A percentile compares a stretch with the other conserved stretches of the same genome.
Evolutionary conservation across 2,329 filamentous ascomycete genomes (phyloP).

Genomic region (Cephalotrichum gorgonifer): DNA sequence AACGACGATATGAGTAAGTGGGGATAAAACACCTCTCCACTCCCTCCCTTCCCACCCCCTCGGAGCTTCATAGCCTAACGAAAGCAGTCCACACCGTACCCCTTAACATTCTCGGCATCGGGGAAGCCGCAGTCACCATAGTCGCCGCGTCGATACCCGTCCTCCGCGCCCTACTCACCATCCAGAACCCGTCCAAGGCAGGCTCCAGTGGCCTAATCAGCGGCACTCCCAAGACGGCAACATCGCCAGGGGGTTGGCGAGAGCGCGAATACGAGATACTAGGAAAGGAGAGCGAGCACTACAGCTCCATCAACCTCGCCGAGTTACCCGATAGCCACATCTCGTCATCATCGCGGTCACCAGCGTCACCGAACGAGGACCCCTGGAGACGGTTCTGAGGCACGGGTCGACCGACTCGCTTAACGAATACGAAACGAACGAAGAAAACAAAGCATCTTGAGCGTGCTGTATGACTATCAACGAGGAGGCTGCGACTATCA

Average conservation of each 20-base stretch:
- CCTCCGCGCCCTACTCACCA: conserved; percentile 16
- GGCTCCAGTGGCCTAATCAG: neutral
- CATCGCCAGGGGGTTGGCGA: neutral
- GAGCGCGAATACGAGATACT: neutral
- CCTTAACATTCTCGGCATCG: conserved; percentile 11
- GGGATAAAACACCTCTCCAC: too few relatives aligned
- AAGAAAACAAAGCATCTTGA: too few relatives aligned
- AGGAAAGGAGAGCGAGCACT: neutral
- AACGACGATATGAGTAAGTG: neutral
- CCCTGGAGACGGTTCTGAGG: too few relatives aligned
- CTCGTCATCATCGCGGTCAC: too few relatives aligned
- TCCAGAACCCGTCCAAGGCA: conserved; percentile 6
- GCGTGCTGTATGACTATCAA: too few relatives aligned
- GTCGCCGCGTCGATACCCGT: conserved; percentile 19
- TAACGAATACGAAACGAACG: too few relatives aligned
- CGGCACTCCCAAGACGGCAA: neutral
- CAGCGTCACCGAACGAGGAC: too few relatives aligned
- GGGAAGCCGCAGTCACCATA: conserved; percentile 12
- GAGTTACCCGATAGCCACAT: too few relatives aligned
- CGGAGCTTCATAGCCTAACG: conserved; percentile 2
- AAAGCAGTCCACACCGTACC: conserved; percentile 10
- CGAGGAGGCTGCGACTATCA: too few relatives aligned
- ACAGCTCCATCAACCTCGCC: neutral
- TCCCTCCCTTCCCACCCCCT: neutral
- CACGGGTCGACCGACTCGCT: too few relatives aligned